Conservation (phyloP, 805 yeast genomes). For the Pichia pseudocactophila region DNA sequence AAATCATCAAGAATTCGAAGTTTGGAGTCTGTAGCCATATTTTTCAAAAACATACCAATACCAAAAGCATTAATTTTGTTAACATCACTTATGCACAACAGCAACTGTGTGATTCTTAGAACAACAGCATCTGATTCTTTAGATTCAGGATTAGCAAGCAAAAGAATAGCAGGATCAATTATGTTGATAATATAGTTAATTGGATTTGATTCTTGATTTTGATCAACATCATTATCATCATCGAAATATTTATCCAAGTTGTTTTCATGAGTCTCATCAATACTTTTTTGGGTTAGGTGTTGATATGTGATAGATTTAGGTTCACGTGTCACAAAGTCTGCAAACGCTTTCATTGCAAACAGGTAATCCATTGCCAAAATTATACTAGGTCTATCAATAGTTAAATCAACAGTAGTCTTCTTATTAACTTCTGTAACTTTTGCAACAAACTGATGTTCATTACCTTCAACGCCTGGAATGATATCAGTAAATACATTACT, state of each 20-base stretch:
- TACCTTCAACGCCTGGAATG: conserved; percentile 59
- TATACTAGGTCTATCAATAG: conserved; percentile 72
- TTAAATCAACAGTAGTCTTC: conserved; percentile 36
- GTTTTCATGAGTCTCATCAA: conserved; percentile 3
- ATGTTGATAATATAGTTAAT: conserved; percentile 57
- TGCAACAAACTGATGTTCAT: conserved; percentile 64
- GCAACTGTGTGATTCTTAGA: conserved; percentile 73
- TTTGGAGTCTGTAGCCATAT: conserved; percentile 59
- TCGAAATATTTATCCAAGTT: conserved; percentile 12
- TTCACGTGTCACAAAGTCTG: conserved; percentile 35
- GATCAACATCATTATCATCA: conserved; percentile 4
- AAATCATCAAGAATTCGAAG: conserved; percentile 83
- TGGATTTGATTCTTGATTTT: conserved; percentile 2
- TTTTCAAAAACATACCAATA: conserved; percentile 78
- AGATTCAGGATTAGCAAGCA: conserved; percentile 71
- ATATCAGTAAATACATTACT: conserved; percentile 72
- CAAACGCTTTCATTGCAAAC: conserved; percentile 61
- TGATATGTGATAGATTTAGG: conserved; percentile 20
- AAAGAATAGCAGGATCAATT: conserved; percentile 64
- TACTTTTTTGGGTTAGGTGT: neutral
- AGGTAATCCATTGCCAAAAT: conserved; percentile 82
- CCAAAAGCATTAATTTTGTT: conserved; percentile 61
- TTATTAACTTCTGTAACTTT: conserved; percentile 37
- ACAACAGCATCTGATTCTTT: conserved; percentile 79
- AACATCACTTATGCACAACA: conserved; percentile 60